phyloP scores from a whole-genome alignment of 1,139 yeast species.

The Blastobotrys raffinosifermentans region DNA sequence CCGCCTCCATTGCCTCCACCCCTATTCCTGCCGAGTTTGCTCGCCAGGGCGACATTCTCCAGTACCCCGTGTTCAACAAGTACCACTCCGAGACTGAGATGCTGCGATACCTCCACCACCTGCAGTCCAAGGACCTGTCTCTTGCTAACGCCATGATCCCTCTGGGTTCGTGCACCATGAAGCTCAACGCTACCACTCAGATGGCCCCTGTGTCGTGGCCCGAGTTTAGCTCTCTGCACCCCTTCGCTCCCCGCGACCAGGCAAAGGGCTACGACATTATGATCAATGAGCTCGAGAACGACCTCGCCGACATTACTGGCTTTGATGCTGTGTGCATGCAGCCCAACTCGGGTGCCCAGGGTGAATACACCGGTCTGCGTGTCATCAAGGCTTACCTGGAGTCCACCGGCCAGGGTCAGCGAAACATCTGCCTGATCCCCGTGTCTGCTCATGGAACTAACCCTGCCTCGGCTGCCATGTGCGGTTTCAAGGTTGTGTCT shows the following conservation, averaged over 20 bases:
- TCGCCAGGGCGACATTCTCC: constrained; percentile 60
- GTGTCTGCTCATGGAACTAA: constrained; percentile 98
- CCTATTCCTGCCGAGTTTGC: constrained; percentile 47
- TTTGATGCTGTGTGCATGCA: constrained; percentile 85
- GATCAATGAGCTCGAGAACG: constrained; percentile 70
- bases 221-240: constrained; percentile 81
- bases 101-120: constrained; percentile 79
- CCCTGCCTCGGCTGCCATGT: constrained; percentile 98
- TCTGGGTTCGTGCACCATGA: constrained; percentile 97
- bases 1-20: constrained; percentile 13
- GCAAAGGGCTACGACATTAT: constrained; percentile 77
- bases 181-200: constrained; percentile 88
- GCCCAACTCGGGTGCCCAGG: constrained; percentile 99
- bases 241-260: constrained; percentile 86
- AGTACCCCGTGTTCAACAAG: constrained; percentile 73
- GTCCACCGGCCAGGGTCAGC: constrained; percentile 60
- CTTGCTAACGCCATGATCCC: constrained; percentile 96
- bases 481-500: constrained; percentile 89
- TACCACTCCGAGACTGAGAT: constrained; percentile 94
- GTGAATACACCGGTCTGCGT: constrained; percentile 91
- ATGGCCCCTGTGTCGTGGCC: constrained; percentile 96
- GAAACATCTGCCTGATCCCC: constrained; percentile 90
- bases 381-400: constrained; percentile 76
- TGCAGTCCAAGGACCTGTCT: constrained; percentile 86
- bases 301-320: constrained; percentile 91